These are phyloP conservation scores for Trebouxia gelatinosa DNA, from an alignment of 163 green algal species.

Conservation along the genomic window DNA sequence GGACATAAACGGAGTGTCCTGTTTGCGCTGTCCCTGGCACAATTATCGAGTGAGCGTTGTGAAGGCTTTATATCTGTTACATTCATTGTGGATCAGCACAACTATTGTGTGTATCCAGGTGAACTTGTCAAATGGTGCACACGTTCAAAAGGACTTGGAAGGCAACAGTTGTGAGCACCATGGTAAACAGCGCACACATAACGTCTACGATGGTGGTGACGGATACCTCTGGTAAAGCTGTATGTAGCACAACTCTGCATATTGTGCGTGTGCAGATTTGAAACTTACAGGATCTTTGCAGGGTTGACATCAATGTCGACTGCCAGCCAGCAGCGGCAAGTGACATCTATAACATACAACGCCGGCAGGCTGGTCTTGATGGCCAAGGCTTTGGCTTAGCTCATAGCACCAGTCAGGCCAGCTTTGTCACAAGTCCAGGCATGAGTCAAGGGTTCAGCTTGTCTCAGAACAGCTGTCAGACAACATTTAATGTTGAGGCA, in stretches of 20 bases:
- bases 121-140: constrained; percentile 23
- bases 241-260: background rate
- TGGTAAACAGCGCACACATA: constrained; percentile 30
- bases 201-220: constrained; percentile 24
- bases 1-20: constrained; percentile 47
- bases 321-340: constrained; percentile 9
- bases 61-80: background rate
- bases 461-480: no score
- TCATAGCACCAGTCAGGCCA: background rate
- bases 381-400: constrained; percentile 23
- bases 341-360: constrained; percentile 24
- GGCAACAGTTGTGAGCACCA: constrained; percentile 10
- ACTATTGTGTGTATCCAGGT: constrained; percentile 2
- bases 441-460: no score
- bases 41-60: constrained; percentile 52
- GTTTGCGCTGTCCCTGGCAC: constrained; percentile 69
- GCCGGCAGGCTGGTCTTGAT: background rate
- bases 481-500: no score
- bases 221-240: constrained; percentile 34
- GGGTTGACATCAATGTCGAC: constrained; percentile 22
- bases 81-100: background rate
- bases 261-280: no score
- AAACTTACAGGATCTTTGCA: background rate
- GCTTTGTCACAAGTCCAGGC: background rate
- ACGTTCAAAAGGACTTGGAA: constrained; percentile 24